Base-by-base conservation (phyloP, 306 rosid species). In the Vicia faba region DNA sequence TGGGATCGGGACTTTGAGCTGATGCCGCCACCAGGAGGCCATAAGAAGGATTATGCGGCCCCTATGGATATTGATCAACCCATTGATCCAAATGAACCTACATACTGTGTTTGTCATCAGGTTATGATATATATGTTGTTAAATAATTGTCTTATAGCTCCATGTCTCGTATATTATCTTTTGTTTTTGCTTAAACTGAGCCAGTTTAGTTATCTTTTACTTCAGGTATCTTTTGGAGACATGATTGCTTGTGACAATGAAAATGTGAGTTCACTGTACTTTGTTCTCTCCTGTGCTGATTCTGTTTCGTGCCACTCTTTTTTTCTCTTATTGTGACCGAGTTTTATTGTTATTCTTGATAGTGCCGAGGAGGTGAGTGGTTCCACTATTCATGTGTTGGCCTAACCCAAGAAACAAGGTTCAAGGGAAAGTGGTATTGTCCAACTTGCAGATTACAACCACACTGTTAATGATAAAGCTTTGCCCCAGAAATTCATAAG, bases 361-460 rank as follows among this genome's bases (percentile, higher is more conserved):
- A 93, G 98, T 93, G 99, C 80, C 96, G 87, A 88, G 99, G 99
- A 77, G 96, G 98, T 25, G 98, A 93, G 82, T 93, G 98, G 99
- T 93, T 93, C 77, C 99, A 93, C 76, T 93, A 93, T 75, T 57
- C 96, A 0, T 93, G 99, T 49, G 99, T 93, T 44, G 99, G 99
- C 76, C 88, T 93, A 49, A 93, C 97, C 16, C 96, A 93, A 18
- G 96, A 93, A 84, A 90, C 99, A 40, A 93, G 97, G 72, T 93
- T 93, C 83, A 93, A 88, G 73, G 99, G 99, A 39, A 93, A 93
- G 75, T 93, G 99, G 99, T 90, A 88, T 64, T 93, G 99, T 77
- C 99, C 99, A 23, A 93, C 98, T 66, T 93, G 97, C 87, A 79
- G 69, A 77, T 71, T 43, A 43, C 77, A 75, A 36, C 90, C 97